Base-by-base conservation (phyloP, 129 eudicot genomes). In the Smallanthus sonchifolius region DNA sequence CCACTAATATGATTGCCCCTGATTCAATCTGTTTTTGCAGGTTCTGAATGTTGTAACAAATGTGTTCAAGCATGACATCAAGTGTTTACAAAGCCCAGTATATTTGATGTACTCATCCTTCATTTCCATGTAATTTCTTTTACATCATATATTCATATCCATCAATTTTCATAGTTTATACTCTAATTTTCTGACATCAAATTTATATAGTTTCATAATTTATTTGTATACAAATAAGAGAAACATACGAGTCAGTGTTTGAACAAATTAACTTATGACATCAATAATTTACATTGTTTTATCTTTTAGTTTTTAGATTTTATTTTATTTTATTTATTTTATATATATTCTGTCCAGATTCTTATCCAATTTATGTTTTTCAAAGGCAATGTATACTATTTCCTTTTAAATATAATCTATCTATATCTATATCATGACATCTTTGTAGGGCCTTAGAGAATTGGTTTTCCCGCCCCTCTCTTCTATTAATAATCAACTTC, bases 11-110 rank as follows among this genome's bases (percentile, higher is more conserved):
- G 20, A 7, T 8, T 6, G 32, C 65, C n/a, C 10, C 0, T 75
- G 52, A 54, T 48, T 38, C 43, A 65, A 52, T 65, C 15, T 42
- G 19, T 77, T 68, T 47, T 69, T 52, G 35, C 75, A 77, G 81
- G 69, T 57, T 67, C 17, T 43, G 66, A 39, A 65, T 40, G 37
- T 32, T 32, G 55, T 55, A 39, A 54, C 75, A 59, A 47, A 43
- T 34, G 10, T 77, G 16, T 34, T 68, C 51, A 40, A 47, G 38
- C 70, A 57, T 77, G 69, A 59, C 62, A 45, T 69, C 56, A 40
- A 51, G 47, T 40, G 67, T 40, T 47, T 54, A 76, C 57, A 14
- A 54, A 55, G 40, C 39, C 69, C 47, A 32, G 32, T n/a, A n/a
- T 30, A 74, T 44, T 15, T 62, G 36, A 9, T 10, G 47, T 61